Conservation (phyloP, 768 basidiomycete species). For the Serendipita sp. region DNA sequence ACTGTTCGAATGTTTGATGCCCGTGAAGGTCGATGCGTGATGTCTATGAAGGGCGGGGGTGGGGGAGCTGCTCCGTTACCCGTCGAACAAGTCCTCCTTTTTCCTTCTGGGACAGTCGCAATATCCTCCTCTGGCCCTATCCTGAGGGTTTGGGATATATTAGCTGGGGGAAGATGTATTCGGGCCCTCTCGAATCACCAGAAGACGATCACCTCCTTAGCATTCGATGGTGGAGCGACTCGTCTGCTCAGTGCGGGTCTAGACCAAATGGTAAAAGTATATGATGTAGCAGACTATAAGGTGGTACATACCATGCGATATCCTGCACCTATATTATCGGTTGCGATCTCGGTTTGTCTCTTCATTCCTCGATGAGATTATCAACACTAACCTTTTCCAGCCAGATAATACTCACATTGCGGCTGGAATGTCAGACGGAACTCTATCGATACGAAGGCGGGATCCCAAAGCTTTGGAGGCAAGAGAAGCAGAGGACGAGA, state of each 20-base stretch:
- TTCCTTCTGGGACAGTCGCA: conserved; percentile 74
- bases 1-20: conserved; percentile 80
- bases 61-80: conserved; percentile 29
- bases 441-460: conserved; percentile 86
- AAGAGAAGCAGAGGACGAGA: conserved; percentile 20
- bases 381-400: conserved; percentile 24
- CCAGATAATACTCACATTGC: conserved; percentile 94
- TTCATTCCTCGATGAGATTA: not conserved
- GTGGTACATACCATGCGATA: conserved; percentile 99
- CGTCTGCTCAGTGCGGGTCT: conserved; percentile 78
- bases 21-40: conserved; percentile 68
- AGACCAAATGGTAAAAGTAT: conserved; percentile 98
- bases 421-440: conserved; percentile 95
- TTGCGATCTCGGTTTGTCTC: conserved; percentile 75
- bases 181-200: conserved; percentile 94
- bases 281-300: conserved; percentile 84
- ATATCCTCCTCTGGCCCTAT: conserved; percentile 85
- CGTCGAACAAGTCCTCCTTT: conserved; percentile 85
- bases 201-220: conserved; percentile 83
- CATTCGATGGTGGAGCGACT: conserved; percentile 60
- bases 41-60: conserved; percentile 44
- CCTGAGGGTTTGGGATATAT: conserved; percentile 85
- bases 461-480: conserved; percentile 56
- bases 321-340: conserved; percentile 75
- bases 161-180: conserved; percentile 76